A percentile compares a stretch with the other conserved stretches of the same genome.
Conservation (phyloP, 148 eudicot species). For the Chenopodium suecicum region DNA sequence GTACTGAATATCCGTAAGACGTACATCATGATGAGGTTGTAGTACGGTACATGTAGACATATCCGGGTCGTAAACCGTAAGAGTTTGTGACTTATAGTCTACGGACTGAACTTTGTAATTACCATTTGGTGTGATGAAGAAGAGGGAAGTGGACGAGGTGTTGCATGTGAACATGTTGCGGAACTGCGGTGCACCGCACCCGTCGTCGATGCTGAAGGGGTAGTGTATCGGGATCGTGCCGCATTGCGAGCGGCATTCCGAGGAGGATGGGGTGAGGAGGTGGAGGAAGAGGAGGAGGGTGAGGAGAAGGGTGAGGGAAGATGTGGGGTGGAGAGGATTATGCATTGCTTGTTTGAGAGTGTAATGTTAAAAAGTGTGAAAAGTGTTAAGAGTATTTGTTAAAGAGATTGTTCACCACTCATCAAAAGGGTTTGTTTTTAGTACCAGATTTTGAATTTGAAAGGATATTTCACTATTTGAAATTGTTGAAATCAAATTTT, state of each 20-base stretch:
- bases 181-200: constrained; percentile 85
- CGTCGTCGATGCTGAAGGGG: constrained; percentile 85
- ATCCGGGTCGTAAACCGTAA: constrained; percentile 73
- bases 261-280: constrained; percentile 7
- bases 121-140: constrained; percentile 79
- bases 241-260: constrained; percentile 64
- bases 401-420: background rate
- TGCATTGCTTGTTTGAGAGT: background rate
- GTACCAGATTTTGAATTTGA: background rate
- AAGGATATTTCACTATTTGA: background rate
- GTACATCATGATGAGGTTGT: constrained; percentile 81
- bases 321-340: background rate
- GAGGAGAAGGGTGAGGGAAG: background rate
- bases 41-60: constrained; percentile 95
- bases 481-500: too few relatives aligned
- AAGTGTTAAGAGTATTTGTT: background rate
- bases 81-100: constrained; percentile 56
- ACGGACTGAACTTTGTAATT: constrained; percentile 81
- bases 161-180: constrained; percentile 79
- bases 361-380: background rate
- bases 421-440: background rate
- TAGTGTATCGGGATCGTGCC: constrained; percentile 56
- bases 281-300: constrained; percentile 4
- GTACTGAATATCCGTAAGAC: constrained; percentile 62
- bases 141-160: constrained; percentile 35